A percentile compares a stretch with the other conserved stretches of the same genome.
phyloP scores from a whole-genome alignment of 768 basidiomycete genomes.

The Lactifluus volemus region DNA sequence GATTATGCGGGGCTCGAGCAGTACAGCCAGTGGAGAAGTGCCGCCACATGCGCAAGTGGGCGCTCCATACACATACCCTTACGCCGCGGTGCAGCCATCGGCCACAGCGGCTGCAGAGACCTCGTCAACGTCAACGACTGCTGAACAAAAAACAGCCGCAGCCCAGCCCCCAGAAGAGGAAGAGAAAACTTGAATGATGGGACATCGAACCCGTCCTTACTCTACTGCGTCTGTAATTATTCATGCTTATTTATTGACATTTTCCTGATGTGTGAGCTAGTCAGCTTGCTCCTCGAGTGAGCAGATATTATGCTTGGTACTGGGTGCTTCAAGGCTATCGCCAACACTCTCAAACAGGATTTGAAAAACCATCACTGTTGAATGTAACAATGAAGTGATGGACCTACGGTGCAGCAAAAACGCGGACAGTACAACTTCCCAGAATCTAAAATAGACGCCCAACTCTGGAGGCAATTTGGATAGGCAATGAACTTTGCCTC shows the following conservation, averaged over 20 bases:
- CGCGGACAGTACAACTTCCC: no score
- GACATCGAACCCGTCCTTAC: not conserved
- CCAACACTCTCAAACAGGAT: no score
- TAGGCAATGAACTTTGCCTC: no score
- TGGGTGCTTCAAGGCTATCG: no score
- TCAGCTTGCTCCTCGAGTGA: no score
- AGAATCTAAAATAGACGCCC: no score
- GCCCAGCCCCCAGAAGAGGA: conserved; percentile 1
- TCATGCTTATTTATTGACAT: conserved; percentile 8
- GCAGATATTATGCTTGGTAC: no score
- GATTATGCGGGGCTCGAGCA: conserved; percentile 39
- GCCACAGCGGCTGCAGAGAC: not conserved
- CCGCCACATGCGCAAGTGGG: conserved; percentile 17
- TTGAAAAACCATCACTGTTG: no score
- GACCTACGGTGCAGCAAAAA: no score
- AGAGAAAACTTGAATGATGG: not conserved
- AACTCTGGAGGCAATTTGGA: no score
- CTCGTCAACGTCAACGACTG: not conserved
- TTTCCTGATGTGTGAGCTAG: no score
- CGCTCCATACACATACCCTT: conserved; percentile 18
- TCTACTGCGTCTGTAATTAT: conserved; percentile 10
- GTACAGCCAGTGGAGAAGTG: conserved; percentile 15
- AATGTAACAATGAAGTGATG: no score
- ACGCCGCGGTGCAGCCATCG: not conserved
- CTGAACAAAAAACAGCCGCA: conserved; percentile 1